Evolutionary conservation across 805 yeast species (phyloP), one percentile per base, ranked within the genome.

Genomic region (Candida nitratophila): DNA sequence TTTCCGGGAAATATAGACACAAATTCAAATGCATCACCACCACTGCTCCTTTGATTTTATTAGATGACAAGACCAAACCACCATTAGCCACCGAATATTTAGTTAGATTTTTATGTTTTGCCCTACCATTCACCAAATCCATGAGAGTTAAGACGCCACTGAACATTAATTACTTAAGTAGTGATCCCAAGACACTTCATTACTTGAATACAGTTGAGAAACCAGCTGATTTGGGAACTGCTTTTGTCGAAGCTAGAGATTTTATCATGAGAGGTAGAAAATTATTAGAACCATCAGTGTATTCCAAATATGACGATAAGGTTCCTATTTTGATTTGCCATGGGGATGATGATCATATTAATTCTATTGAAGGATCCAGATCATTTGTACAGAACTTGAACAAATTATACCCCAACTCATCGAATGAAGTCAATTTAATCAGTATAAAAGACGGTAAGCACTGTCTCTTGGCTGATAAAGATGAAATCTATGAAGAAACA

Each of bases 21-120:
- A 52, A 68, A 17, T 47, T 85, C 22, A 62, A 66, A 30, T 77
- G 77, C 0, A 69, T 76, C 37, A 61, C 73, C 34, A 73, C 68
- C 0, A 64, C 73, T 30, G 88, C 80, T 1, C 95, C 95, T 1
- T 69, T 81, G 48, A 67, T 85, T 34, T 45, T 56, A 10, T 60
- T 82, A 43, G 81, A 81, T 55, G 81, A 84, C 14, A 68, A 72
- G 20, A 72, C 87, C 0, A 60, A 68, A 39, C 89, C 88, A n/a
- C 70, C 72, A 44, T 46, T 62, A 24, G 12, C 73, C 0, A 53
- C 76, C 10, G 71, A 70, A 44, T 47, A 55, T 5, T 39, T 70
- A 7, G 68, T 73, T n/a, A 73, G 78, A 24, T 30, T 71, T 2
- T 22, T 36, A 14, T 37, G 32, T 17, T 66, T 70, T 39, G 59